A percentile compares a stretch with the other conserved stretches of the same genome.
Conservation (phyloP, 305 asterid species). For the Plantago lanceolata region DNA sequence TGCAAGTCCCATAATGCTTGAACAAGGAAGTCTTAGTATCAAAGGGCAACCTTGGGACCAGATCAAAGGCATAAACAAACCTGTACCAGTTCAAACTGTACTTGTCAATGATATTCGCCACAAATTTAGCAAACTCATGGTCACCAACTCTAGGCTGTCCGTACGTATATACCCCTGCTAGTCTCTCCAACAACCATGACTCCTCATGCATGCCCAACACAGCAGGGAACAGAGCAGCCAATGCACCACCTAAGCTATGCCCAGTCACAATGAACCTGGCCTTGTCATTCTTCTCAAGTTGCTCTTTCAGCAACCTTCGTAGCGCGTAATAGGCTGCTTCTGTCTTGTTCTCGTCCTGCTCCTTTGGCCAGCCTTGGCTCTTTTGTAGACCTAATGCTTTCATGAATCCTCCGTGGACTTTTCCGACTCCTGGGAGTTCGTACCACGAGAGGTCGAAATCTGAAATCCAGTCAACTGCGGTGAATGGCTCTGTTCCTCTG, state of each 20-base stretch:
- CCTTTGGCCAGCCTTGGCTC: conserved; percentile 50
- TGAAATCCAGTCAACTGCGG: conserved; percentile 49
- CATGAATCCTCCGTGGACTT: conserved; percentile 55
- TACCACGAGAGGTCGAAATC: conserved; percentile 73
- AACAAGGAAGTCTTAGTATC: conserved; percentile 48
- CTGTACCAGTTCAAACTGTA: conserved; percentile 34
- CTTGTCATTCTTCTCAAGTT: conserved; percentile 30
- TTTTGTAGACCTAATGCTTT: conserved; percentile 69
- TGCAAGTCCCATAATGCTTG: conserved; percentile 69
- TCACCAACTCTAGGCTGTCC: conserved; percentile 93
- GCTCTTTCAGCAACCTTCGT: conserved; percentile 37
- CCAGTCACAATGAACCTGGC: conserved; percentile 58
- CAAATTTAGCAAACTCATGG: conserved; percentile 52
- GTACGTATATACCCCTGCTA: conserved; percentile 75
- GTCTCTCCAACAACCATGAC: conserved; percentile 36
- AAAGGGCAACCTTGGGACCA: conserved; percentile 68
- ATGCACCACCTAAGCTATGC: conserved; percentile 80
- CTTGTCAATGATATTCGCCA: conserved; percentile 42
- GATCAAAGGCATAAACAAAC: conserved; percentile 51
- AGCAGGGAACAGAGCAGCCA: conserved; percentile 50
- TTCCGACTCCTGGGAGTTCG: conserved; percentile 45
- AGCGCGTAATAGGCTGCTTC: conserved; percentile 52
- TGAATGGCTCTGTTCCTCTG: conserved; percentile 60
- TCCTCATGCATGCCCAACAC: conserved; percentile 53
- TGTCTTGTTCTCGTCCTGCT: conserved; percentile 19